Conservation (phyloP, 1,284 basidiomycete species). For the Trichosporon ovoides region DNA sequence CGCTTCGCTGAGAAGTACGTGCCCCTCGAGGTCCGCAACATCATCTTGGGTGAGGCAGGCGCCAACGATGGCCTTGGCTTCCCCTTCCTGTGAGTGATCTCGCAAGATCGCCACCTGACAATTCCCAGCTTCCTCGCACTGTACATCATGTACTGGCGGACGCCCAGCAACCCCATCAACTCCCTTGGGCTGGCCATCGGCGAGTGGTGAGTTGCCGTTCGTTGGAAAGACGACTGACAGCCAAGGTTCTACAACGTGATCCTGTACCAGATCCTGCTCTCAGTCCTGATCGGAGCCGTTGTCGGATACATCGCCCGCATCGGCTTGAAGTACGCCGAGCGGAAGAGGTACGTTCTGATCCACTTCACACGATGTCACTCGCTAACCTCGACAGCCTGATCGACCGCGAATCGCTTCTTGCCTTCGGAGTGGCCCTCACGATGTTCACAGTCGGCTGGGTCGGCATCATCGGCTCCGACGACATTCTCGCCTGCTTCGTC, state of each 20-base stretch:
- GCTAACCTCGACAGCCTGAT: conserved; percentile 27
- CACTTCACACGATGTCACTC: conserved; percentile 58
- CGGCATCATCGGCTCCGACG: conserved; percentile 82
- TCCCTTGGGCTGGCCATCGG: conserved; percentile 58
- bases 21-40: conserved; percentile 42
- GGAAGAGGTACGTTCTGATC: conserved; percentile 24
- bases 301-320: conserved; percentile 59
- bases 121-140: conserved; percentile 64
- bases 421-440: conserved; percentile 47
- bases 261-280: conserved; percentile 58
- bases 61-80: conserved; percentile 78
- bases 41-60: conserved; percentile 45
- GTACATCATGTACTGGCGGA: conserved; percentile 69
- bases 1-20: conserved; percentile 45
- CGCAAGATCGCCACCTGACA: background rate
- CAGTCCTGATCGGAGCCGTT: conserved; percentile 67
- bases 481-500: conserved; percentile 59
- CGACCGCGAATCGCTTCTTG: conserved; percentile 48
- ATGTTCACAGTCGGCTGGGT: conserved; percentile 73
- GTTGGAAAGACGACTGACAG: background rate
- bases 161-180: conserved; percentile 36
- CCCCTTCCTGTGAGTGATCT: conserved; percentile 62
- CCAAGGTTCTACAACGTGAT: conserved; percentile 45
- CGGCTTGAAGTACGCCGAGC: conserved; percentile 33
- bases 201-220: conserved; percentile 54